Base-by-base conservation (phyloP, 805 yeast species). In the Lipomyces starkeyi region DNA sequence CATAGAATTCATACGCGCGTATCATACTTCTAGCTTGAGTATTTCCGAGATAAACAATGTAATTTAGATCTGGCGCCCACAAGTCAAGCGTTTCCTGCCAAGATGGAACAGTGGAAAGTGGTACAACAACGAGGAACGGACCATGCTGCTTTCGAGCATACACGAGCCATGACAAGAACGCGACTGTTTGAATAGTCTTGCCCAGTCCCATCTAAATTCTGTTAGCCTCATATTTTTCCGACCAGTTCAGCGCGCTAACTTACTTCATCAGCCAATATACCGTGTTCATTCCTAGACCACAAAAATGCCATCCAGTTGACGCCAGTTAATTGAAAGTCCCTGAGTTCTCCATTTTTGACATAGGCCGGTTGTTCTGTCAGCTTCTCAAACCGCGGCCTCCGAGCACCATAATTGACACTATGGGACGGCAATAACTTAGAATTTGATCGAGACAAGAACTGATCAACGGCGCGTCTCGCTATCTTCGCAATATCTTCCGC, bases 251-350 rank as follows among this genome's bases (percentile, higher is more conserved):
- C 7, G 1, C 0, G 34, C 17, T 53, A 29, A n/a, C 63, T 27
- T 64, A 59, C 67, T 60, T 95, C 99, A 82, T 95, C 99, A 3
- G 99, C 99, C 55, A 95, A 82, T 61, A 95, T 95, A 65, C 99
- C 98, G 78, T 95, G 95, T 80, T 95, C 98, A 79, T 94, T 91
- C 75, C 98, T 86, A 3, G 97, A 91, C 99, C 99, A 95, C 69
- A 95, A 82, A 78, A 94, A 95, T 0, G 99, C 99, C 99, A 95
- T 95, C 99, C 99, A 95, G 79, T 95, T 95, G 70, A 95, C 85
- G 65, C 99, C 99, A 0, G 99, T 95, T 78, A 95, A 84, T 82
- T 95, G 99, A 85, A 95, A 95, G 81, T 95, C 99, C 78, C 99
- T 87, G 71, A 95, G 84, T 78, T 90, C 95, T 61, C 98, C 97